Conservation (phyloP, 1,284 basidiomycete genomes). For the Thelephora terrestris region DNA sequence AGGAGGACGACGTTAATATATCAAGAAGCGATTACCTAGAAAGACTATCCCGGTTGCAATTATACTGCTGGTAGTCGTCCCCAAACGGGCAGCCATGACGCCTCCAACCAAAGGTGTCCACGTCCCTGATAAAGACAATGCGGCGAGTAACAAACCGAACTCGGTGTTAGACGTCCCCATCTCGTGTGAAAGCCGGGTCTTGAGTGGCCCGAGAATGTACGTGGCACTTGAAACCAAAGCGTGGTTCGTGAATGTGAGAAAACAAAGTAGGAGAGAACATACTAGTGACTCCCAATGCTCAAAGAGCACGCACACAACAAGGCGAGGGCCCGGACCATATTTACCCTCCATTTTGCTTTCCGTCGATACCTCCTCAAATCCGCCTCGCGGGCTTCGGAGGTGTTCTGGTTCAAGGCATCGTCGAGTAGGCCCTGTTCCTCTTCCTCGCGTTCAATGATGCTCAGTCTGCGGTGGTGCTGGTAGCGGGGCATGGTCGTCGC, state of each 20-base stretch:
- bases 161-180: conserved; percentile 69
- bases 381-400: not conserved
- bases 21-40: conserved; percentile 31
- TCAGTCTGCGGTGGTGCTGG: not conserved
- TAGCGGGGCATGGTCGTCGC: not conserved
- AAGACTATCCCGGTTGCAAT: conserved; percentile 64
- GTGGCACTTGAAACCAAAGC: conserved; percentile 36
- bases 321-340: conserved; percentile 47
- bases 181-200: conserved; percentile 60
- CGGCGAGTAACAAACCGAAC: conserved; percentile 66
- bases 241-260: not conserved
- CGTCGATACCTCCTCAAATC: not conserved
- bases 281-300: conserved; percentile 73
- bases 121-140: conserved; percentile 67
- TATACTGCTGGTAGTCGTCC: conserved; percentile 60
- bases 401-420: not conserved
- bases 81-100: conserved; percentile 54
- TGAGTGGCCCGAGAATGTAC: conserved; percentile 66
- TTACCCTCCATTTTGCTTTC: conserved; percentile 21
- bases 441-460: not conserved
- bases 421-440: not conserved
- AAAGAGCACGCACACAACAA: conserved; percentile 66
- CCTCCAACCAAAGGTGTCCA: conserved; percentile 74
- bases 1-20: not conserved
- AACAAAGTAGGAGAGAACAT: conserved; percentile 16